Evolutionary conservation across 371 early-diverging fungal species (phyloP), one percentile per base, ranked within the genome.

Genomic region (Fennellomyces sp.): DNA sequence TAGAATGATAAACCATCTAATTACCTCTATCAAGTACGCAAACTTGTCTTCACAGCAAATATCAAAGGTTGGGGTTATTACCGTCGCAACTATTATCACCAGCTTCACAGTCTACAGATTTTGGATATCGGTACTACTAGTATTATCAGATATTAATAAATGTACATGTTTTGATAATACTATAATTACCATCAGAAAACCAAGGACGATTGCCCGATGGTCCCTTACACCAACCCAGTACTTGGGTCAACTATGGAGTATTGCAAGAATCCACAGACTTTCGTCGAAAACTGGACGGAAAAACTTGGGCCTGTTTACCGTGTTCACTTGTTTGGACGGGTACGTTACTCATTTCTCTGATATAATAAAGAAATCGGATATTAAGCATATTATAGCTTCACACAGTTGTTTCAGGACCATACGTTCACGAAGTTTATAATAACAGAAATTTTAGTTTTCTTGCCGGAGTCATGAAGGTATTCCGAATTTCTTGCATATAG

Each of bases 321-420:
- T 29, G 66, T 61, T 29, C 63, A 73, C 51, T 17, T 76, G 3
- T 66, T 68, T 51, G 76, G 76, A 19, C n/a, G 63, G 27, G 50
- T 64, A 61, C 2, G n/a, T 47, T 10, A 21, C 23, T 21, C 11
- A 13, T 19, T 27, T 6, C n/a, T n/a, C n/a, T n/a, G n/a, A n/a
- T n/a, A n/a, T n/a, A n/a, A n/a, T n/a, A n/a, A n/a, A n/a, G n/a
- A n/a, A n/a, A n/a, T n/a, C n/a, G n/a, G n/a, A n/a, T n/a, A n/a
- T n/a, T n/a, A n/a, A n/a, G n/a, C n/a, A n/a, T 30, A 30, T 28
- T 7, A 51, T 51, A 51, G 51, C 17, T 51, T 7, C n/a, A 53
- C 25, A 65, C 60, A 0, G 49, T 65, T 28, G 54, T 60, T 17
- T 56, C 65, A 1, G 65, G 65, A 1, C 51, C 5, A 5, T 56